phyloP scores from a whole-genome alignment of 2,329 filamentous ascomycete genomes.

The Teratosphaeria zuluensis region DNA sequence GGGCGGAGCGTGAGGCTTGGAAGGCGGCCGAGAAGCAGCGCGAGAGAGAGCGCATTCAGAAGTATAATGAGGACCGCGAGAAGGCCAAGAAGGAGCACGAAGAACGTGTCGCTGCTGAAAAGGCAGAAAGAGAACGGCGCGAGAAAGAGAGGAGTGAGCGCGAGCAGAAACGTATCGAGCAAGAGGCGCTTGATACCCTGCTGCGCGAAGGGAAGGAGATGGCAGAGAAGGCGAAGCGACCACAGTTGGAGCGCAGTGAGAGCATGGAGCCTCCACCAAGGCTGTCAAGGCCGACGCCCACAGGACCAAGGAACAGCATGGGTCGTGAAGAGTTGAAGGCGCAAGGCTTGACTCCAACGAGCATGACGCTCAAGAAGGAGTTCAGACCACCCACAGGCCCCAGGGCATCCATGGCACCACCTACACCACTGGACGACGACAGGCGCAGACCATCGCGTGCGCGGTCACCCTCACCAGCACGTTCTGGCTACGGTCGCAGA shows the following conservation, averaged over 20 bases:
- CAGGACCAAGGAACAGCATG: slow-evolving; percentile 14
- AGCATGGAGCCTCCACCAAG: slow-evolving; percentile 33
- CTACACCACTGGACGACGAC: slow-evolving; percentile 10
- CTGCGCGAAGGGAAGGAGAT: slow-evolving; percentile 46
- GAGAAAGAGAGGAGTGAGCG: slow-evolving; percentile 30
- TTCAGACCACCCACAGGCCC: slow-evolving; percentile 10
- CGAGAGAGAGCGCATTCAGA: slow-evolving; percentile 46
- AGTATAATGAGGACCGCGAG: slow-evolving; percentile 41
- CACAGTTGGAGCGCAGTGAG: slow-evolving; percentile 39
- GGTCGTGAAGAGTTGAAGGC: slow-evolving; percentile 21
- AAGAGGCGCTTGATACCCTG: slow-evolving; percentile 44
- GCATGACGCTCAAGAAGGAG: slow-evolving; percentile 21
- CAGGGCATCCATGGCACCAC: not conserved
- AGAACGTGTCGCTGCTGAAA: slow-evolving; percentile 43
- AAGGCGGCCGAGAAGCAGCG: slow-evolving; percentile 37
- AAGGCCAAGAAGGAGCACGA: slow-evolving; percentile 32
- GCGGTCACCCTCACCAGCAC: slow-evolving; percentile 20
- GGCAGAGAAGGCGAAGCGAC: slow-evolving; percentile 42
- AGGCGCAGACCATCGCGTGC: slow-evolving; percentile 12
- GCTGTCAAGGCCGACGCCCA: slow-evolving; percentile 7
- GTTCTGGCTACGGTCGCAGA: slow-evolving; percentile 15
- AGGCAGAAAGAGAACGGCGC: slow-evolving; percentile 36
- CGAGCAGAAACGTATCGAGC: slow-evolving; percentile 47
- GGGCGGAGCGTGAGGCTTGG: slow-evolving; percentile 39
- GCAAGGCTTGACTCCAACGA: slow-evolving; percentile 24